Conservation (phyloP, 2,329 filamentous ascomycete species). For the Penicillium brevicompactum region DNA sequence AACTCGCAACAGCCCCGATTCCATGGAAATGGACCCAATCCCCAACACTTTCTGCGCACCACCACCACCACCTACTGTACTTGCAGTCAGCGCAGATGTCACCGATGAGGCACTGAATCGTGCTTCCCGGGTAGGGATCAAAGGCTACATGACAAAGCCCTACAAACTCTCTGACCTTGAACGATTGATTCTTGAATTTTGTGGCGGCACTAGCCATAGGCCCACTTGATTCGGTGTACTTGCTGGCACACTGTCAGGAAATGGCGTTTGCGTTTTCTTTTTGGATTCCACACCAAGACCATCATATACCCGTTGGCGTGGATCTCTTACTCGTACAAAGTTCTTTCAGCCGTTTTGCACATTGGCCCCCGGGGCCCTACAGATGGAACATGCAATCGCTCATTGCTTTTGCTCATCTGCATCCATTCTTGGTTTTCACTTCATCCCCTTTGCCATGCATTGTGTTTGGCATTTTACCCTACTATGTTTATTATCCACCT, state of each 20-base stretch:
- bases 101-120: constrained; percentile 64
- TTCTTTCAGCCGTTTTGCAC: neutral
- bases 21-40: constrained; percentile 19
- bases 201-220: constrained; percentile 26
- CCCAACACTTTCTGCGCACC: constrained; percentile 33
- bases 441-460: constrained; percentile 21
- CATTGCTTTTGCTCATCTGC: constrained; percentile 9
- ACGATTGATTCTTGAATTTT: constrained; percentile 57
- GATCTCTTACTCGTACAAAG: neutral
- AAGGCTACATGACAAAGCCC: constrained; percentile 69
- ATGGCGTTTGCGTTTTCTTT: neutral
- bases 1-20: constrained; percentile 13
- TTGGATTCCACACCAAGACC: constrained; percentile 1
- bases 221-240: neutral
- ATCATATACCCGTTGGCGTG: constrained; percentile 18
- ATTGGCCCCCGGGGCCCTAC: neutral
- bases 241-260: neutral
- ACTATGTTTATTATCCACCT: constrained; percentile 17
- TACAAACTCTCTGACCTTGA: constrained; percentile 66
- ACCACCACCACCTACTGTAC: constrained; percentile 49
- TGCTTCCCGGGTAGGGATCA: constrained; percentile 65
- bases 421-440: constrained; percentile 9
- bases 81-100: constrained; percentile 69
- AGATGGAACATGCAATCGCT: constrained; percentile 1
- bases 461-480: constrained; percentile 16